phyloP scores from a whole-genome alignment of 2,329 filamentous ascomycete species.

The Xylariaceae sp. region DNA sequence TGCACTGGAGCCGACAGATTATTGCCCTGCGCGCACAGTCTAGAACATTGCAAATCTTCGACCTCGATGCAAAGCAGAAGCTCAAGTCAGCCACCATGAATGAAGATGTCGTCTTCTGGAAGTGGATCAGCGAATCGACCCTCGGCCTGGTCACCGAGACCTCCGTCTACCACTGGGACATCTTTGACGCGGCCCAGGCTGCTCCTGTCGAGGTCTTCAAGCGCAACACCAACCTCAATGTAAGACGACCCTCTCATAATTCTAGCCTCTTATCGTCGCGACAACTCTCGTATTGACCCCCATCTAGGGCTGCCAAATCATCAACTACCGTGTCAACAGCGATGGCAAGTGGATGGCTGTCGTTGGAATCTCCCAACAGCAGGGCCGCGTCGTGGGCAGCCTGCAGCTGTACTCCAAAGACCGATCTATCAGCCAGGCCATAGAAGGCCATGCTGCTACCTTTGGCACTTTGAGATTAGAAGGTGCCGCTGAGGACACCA shows the following conservation, averaged over 20 bases:
- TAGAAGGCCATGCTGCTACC: conserved; percentile 93
- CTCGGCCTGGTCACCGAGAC: conserved; percentile 88
- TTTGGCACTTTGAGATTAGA: conserved; percentile 89
- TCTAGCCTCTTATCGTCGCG: conserved; percentile 21
- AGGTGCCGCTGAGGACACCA: conserved; percentile 84
- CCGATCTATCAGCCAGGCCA: conserved; percentile 93
- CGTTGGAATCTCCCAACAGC: conserved; percentile 90
- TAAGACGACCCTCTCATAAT: conserved; percentile 45
- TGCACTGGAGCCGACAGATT: conserved; percentile 96
- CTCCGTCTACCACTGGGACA: conserved; percentile 95
- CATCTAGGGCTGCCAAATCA: conserved; percentile 86
- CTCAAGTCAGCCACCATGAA: conserved; percentile 95
- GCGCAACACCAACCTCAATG: conserved; percentile 82
- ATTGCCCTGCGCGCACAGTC: conserved; percentile 95
- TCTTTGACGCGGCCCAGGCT: conserved; percentile 78
- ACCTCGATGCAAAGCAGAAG: conserved; percentile 88
- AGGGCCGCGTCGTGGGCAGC: conserved; percentile 87
- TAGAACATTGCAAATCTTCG: conserved; percentile 95
- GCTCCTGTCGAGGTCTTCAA: conserved; percentile 89
- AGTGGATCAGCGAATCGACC: conserved; percentile 90
- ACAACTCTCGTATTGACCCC: not conserved
- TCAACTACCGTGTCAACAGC: conserved; percentile 95
- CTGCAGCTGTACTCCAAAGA: conserved; percentile 98
- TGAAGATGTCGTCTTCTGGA: conserved; percentile 98
- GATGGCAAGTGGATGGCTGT: conserved; percentile 99